A percentile compares a stretch with the other conserved stretches of the same genome.
Evolutionary conservation across 768 basidiomycete genomes (phyloP).

Genomic region (Sporobolomyces roseus): DNA sequence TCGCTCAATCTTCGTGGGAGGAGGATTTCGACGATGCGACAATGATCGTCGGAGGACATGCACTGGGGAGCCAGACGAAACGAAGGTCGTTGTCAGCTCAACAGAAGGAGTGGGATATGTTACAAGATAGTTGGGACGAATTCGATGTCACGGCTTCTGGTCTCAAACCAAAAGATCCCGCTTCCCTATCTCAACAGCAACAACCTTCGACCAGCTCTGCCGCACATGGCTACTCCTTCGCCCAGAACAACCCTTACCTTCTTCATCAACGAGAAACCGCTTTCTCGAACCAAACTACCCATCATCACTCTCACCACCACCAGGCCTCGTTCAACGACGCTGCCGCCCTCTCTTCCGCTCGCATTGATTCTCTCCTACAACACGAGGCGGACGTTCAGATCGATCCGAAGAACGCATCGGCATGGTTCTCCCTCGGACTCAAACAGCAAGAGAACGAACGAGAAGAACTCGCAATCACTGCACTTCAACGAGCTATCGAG

Average conservation of each 20-base stretch:
- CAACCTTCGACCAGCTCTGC: slow-evolving; percentile 15
- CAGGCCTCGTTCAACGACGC: neutral
- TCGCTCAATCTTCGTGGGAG: slow-evolving; percentile 43
- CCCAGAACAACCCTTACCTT: slow-evolving; percentile 41
- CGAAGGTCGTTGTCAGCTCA: slow-evolving; percentile 10
- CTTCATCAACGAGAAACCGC: neutral
- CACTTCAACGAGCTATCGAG: slow-evolving; percentile 72
- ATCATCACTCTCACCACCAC: slow-evolving; percentile 33
- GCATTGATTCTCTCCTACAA: slow-evolving; percentile 70
- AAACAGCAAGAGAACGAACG: slow-evolving; percentile 98
- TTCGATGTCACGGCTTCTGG: slow-evolving; percentile 72
- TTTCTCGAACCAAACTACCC: slow-evolving; percentile 11
- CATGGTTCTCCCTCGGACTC: slow-evolving; percentile 90
- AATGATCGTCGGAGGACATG: slow-evolving; percentile 39
- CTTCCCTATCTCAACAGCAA: neutral
- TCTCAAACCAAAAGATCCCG: slow-evolving; percentile 55
- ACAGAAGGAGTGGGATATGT: slow-evolving; percentile 59
- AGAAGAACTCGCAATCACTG: slow-evolving; percentile 81
- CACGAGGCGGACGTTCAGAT: slow-evolving; percentile 83
- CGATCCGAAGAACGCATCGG: slow-evolving; percentile 63
- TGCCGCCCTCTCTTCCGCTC: slow-evolving; percentile 18
- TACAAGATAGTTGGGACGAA: slow-evolving; percentile 75
- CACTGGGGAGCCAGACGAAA: neutral
- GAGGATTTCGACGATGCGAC: slow-evolving; percentile 45
- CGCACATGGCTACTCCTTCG: slow-evolving; percentile 27